A percentile compares a stretch with the other conserved stretches of the same genome.
phyloP scores from a whole-genome alignment of 768 basidiomycete species.

The Podaxis sp. region DNA sequence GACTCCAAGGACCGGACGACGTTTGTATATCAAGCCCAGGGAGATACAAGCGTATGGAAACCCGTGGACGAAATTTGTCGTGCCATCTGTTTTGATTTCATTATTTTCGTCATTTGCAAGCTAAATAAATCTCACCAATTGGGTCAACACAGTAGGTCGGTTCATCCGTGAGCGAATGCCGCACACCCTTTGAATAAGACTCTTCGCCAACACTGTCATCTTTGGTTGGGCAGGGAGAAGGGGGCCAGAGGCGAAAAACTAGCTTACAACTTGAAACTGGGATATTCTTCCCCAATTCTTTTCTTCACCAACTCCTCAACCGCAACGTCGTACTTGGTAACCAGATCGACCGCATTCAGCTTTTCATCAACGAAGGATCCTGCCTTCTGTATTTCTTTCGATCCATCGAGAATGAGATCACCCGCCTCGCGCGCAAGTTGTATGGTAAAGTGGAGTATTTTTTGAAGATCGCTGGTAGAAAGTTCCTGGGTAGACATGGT shows the following conservation, averaged over 20 bases:
- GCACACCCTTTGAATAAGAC: constrained; percentile 76
- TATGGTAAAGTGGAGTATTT: constrained; percentile 67
- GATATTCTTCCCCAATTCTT: constrained; percentile 65
- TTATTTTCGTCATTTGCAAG: background rate
- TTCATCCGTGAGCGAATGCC: constrained; percentile 72
- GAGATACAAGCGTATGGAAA: constrained; percentile 91
- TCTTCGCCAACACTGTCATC: constrained; percentile 86
- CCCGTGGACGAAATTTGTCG: constrained; percentile 85
- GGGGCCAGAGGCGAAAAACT: background rate
- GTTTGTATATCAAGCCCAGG: constrained; percentile 83
- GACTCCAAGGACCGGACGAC: constrained; percentile 83
- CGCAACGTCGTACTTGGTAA: constrained; percentile 91
- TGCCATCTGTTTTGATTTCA: constrained; percentile 56
- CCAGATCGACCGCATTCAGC: constrained; percentile 92
- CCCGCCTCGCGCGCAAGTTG: constrained; percentile 77
- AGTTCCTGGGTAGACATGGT: constrained; percentile 38
- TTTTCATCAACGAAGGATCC: constrained; percentile 68
- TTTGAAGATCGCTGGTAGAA: constrained; percentile 51
- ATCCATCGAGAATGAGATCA: constrained; percentile 73
- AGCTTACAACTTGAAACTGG: constrained; percentile 78
- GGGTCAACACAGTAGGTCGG: constrained; percentile 98
- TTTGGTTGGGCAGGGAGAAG: background rate
- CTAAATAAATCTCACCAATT: constrained; percentile 56
- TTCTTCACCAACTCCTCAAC: constrained; percentile 85
- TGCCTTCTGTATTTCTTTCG: constrained; percentile 63